Percentiles rank a stretch among this genome's conserved stretches.
Evolutionary conservation across 1,139 yeast species (phyloP).

Genomic region (Geotrichum macrosporum): DNA sequence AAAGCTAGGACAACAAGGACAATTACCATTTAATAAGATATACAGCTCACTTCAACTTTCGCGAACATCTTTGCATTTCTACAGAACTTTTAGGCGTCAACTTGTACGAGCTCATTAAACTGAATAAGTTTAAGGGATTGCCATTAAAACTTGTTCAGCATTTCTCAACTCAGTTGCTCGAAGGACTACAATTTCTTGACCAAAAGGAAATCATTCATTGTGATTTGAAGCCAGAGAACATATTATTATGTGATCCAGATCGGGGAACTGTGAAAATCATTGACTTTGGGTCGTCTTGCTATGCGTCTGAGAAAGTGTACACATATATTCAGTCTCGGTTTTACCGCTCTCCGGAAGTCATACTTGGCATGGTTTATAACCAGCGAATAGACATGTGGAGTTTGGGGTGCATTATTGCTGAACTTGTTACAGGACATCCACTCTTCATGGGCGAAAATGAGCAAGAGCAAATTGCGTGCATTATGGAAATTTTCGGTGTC

Average conservation of each 20-base stretch:
- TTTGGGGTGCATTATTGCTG: conserved; percentile 64
- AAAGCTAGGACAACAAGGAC: conserved; percentile 42
- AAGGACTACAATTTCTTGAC: conserved; percentile 59
- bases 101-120: conserved; percentile 60
- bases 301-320: conserved; percentile 81
- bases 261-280: conserved; percentile 86
- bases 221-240: conserved; percentile 94
- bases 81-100: conserved; percentile 71
- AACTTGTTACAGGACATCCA: conserved; percentile 61
- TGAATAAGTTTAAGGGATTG: conserved; percentile 59
- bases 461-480: conserved; percentile 56
- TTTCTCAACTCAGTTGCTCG: conserved; percentile 53
- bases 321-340: conserved; percentile 95
- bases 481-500: conserved; percentile 58
- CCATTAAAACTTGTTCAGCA: conserved; percentile 46
- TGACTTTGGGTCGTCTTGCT: conserved; percentile 97
- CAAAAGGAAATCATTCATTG: conserved; percentile 62
- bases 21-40: conserved; percentile 50
- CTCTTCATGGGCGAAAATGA: conserved; percentile 69
- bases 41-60: conserved; percentile 67
- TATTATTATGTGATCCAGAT: conserved; percentile 69
- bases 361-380: conserved; percentile 71
- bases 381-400: conserved; percentile 78
- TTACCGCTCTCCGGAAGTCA: conserved; percentile 88
- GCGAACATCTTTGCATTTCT: conserved; percentile 79